Evolutionary conservation across 2,329 filamentous ascomycete species (phyloP), one percentile per base, ranked within the genome.

Genomic region (Fusarium tuaranense): DNA sequence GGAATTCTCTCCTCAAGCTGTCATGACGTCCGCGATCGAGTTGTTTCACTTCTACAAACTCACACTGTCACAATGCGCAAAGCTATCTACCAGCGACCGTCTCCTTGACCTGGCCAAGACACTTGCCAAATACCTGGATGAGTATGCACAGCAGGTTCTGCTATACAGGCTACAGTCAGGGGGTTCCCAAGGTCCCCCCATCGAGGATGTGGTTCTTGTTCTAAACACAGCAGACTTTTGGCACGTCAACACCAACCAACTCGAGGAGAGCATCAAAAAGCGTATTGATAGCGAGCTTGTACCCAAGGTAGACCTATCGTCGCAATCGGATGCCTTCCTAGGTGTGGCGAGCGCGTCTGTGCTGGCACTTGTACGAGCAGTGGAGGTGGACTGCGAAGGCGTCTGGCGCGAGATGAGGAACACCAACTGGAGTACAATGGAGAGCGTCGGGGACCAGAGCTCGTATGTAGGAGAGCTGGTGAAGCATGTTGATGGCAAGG

Each of bases 191-290:
- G 88, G 72, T 0, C 86, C 89, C 2, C 83, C 87, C 5, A 79
- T 97, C 3, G 92, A 98, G 78, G 93, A 98, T 72, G 90, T 94
- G 5, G 89, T 98, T 16, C 86, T 97, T 5, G 95, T 98, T 1
- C 87, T 99, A 58, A 99, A 99, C 81, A 98, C 97, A 1, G 96
- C 97, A 1, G 97, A 99, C 80, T 99, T 98, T 82, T 99, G 97
- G 90, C 96, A 98, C 80, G 91, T 91, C 30, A 98, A 97, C 34
- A 97, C 95, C 59, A 95, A 92, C 58, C 96, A 98, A 80, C 88
- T 99, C 1, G 96, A 98, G 81, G 95, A 98, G 78, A 98, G 94
- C 82, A 95, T 99, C 83, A 96, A 95, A 84, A 93, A 94, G 78
- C 91, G 95, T 12, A 95, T 99, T 72, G 97, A 98, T 74, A 87